Evolutionary conservation across 805 yeast species (phyloP).

Genomic region (Citeromyces nyonsensis): DNA sequence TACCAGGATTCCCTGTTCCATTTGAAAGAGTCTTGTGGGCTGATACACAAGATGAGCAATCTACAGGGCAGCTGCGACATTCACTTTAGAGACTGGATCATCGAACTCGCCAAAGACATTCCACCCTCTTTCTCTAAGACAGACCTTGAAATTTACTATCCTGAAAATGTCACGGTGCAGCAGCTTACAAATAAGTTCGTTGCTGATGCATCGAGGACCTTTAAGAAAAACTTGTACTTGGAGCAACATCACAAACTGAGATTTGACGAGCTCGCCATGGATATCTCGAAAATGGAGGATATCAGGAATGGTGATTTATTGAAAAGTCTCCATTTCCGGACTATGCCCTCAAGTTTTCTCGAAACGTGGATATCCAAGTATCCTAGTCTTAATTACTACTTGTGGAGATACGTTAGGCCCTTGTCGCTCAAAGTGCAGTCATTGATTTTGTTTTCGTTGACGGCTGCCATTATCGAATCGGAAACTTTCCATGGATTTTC

Average conservation of each 20-base stretch:
- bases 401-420: slow-evolving; percentile 30
- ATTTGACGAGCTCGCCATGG: slow-evolving; percentile 3
- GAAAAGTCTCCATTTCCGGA: slow-evolving; percentile 15
- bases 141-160: no score
- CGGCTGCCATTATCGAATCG: slow-evolving; percentile 50
- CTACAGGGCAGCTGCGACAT: slow-evolving; percentile 24
- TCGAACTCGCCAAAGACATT: slow-evolving; percentile 28
- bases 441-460: slow-evolving; percentile 20
- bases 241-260: no score
- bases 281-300: slow-evolving; percentile 42
- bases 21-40: slow-evolving; percentile 47
- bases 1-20: slow-evolving; percentile 48
- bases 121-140: slow-evolving; percentile 10
- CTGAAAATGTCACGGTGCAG: slow-evolving; percentile 6
- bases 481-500: slow-evolving; percentile 55
- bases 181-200: slow-evolving; percentile 16
- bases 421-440: slow-evolving; percentile 24
- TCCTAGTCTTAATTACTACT: slow-evolving; percentile 24
- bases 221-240: no score
- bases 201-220: slow-evolving; percentile 1
- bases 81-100: slow-evolving; percentile 50
- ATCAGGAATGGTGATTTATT: slow-evolving; percentile 24
- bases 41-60: slow-evolving; percentile 34
- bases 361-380: slow-evolving; percentile 12
- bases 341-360: slow-evolving; percentile 11